Evolutionary conservation across 2,329 filamentous ascomycete genomes (phyloP).

Genomic region (Nakataea oryzae): DNA sequence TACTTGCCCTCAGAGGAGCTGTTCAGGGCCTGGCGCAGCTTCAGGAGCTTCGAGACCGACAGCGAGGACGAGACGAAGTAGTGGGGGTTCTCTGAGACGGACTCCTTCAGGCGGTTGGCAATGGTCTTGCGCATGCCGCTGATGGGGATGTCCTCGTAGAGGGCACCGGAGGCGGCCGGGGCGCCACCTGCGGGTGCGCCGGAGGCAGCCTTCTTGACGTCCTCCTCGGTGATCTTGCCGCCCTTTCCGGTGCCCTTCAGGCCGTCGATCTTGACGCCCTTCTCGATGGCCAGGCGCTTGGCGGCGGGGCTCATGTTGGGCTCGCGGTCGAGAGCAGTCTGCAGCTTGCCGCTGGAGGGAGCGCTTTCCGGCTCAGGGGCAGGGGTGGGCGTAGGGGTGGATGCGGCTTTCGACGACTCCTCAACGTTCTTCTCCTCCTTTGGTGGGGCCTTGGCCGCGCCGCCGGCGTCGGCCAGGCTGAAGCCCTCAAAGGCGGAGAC

Average conservation of each 20-base stretch:
- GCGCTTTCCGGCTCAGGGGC: slow-evolving; percentile 43
- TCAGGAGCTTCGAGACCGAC: slow-evolving; percentile 89
- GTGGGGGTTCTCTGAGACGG: slow-evolving; percentile 88
- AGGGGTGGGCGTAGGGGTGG: slow-evolving; percentile 47
- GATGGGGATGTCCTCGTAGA: slow-evolving; percentile 76
- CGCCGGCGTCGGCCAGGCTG: slow-evolving; percentile 80
- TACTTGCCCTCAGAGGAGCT: slow-evolving; percentile 81
- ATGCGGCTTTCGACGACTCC: slow-evolving; percentile 25
- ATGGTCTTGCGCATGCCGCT: slow-evolving; percentile 98
- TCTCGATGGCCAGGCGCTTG: slow-evolving; percentile 76
- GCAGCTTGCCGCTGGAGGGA: slow-evolving; percentile 59
- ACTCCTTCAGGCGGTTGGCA: slow-evolving; percentile 80
- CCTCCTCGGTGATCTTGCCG: slow-evolving; percentile 82
- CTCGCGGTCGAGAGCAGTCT: slow-evolving; percentile 76
- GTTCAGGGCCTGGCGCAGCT: slow-evolving; percentile 92
- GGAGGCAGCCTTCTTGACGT: slow-evolving; percentile 73
- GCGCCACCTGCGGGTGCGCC: slow-evolving; percentile 42
- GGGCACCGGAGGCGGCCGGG: slow-evolving; percentile 45
- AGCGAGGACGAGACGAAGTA: slow-evolving; percentile 91
- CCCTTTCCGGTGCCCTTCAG: slow-evolving; percentile 82
- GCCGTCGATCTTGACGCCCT: slow-evolving; percentile 63
- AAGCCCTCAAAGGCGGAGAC: slow-evolving; percentile 83
- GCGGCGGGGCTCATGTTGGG: slow-evolving; percentile 62
- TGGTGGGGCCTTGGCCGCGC: slow-evolving; percentile 55
- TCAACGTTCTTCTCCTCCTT: slow-evolving; percentile 59